A percentile compares a stretch with the other conserved stretches of the same genome.
Evolutionary conservation across 768 basidiomycete genomes (phyloP).

Genomic region (Mycena leptocephala): DNA sequence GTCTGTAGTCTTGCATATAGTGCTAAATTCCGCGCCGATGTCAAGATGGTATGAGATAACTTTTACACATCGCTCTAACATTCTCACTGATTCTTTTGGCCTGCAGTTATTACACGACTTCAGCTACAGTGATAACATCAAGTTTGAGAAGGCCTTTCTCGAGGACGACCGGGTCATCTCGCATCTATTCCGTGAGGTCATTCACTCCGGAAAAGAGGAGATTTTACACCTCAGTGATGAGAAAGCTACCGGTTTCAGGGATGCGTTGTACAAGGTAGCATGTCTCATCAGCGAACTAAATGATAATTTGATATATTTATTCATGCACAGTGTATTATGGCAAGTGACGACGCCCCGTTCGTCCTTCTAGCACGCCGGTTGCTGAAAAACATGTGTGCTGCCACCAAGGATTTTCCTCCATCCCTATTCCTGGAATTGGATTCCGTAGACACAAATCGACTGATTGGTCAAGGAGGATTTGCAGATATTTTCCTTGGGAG

Average conservation of each 20-base stretch:
- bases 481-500: constrained; percentile 4
- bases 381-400: constrained; percentile 7
- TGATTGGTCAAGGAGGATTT: constrained; percentile 1
- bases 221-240: constrained; percentile 9
- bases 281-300: constrained; percentile 3
- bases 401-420: constrained; percentile 8
- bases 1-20: too few relatives aligned
- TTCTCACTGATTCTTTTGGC: too few relatives aligned
- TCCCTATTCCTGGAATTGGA: constrained; percentile 5
- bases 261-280: constrained; percentile 12
- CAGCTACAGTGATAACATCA: background rate
- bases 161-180: background rate
- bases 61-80: too few relatives aligned
- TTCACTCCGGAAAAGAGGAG: constrained; percentile 11
- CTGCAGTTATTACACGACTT: constrained; percentile 8
- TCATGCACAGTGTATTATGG: background rate
- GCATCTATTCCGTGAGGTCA: background rate
- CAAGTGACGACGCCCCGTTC: background rate
- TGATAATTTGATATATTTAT: constrained; percentile 7
- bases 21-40: too few relatives aligned
- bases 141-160: background rate
- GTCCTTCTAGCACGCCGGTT: background rate
- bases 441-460: constrained; percentile 4
- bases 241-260: background rate
- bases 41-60: too few relatives aligned